These are phyloP conservation scores for Periglandula ipomoeae DNA, from an alignment of 2,329 filamentous ascomycete genomes.

Conservation along the genomic window DNA sequence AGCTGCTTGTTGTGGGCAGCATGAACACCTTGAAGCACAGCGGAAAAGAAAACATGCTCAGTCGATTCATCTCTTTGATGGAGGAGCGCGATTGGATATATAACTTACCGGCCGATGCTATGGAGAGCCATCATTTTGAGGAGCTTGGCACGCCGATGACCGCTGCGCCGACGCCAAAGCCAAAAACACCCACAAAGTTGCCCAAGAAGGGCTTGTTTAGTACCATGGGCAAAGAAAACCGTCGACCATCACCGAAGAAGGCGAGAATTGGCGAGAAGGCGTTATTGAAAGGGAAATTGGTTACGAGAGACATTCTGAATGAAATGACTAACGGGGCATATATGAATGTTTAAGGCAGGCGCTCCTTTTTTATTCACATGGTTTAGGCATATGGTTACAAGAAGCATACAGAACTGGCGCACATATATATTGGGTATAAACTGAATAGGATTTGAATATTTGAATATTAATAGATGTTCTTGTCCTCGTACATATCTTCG, in stretches of 20 bases:
- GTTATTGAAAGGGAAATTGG: constrained; percentile 55
- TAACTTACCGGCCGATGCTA: constrained; percentile 55
- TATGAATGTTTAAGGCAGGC: constrained; percentile 6
- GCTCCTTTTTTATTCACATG: not conserved
- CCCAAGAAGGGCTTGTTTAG: constrained; percentile 11
- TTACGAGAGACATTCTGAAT: constrained; percentile 71
- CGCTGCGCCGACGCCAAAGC: constrained; percentile 9
- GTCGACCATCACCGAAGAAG: constrained; percentile 40
- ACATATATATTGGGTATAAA: constrained; percentile 11
- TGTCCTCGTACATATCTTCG: constrained; percentile 5
- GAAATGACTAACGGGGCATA: constrained; percentile 46
- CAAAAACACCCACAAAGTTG: constrained; percentile 21
- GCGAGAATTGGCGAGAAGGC: constrained; percentile 51
- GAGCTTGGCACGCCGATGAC: constrained; percentile 39
- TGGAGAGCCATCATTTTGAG: constrained; percentile 61
- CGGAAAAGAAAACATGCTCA: constrained; percentile 66
- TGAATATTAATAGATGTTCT: not conserved
- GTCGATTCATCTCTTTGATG: constrained; percentile 67
- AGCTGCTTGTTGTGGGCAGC: constrained; percentile 82
- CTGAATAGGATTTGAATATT: constrained; percentile 3
- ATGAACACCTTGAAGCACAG: constrained; percentile 67
- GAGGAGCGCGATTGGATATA: constrained; percentile 71
- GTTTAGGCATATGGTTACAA: not conserved
- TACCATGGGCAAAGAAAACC: constrained; percentile 34
- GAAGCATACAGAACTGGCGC: constrained; percentile 5